These are phyloP conservation scores for Corchorus capsularis DNA, from an alignment of 345 rosid species.

Conservation along the genomic window DNA sequence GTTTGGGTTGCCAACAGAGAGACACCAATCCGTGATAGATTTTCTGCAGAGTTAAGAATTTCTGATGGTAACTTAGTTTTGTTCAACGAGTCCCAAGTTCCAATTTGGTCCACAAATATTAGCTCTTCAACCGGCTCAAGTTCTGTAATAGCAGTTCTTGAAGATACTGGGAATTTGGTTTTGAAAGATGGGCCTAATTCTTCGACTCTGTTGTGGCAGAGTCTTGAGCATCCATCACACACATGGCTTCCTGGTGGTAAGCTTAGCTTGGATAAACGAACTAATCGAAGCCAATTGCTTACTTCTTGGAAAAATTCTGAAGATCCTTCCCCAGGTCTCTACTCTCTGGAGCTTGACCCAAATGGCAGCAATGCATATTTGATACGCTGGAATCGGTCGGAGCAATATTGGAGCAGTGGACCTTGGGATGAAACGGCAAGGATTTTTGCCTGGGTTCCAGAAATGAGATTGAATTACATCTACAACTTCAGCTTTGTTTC, in stretches of 20 bases:
- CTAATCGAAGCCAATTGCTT: constrained; percentile 35
- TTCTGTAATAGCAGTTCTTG: constrained; percentile 46
- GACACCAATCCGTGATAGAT: constrained; percentile 48
- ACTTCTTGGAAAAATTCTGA: constrained; percentile 60
- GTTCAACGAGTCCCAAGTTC: constrained; percentile 46
- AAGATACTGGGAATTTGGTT: constrained; percentile 60
- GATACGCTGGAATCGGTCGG: constrained; percentile 45
- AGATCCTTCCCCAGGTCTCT: constrained; percentile 71
- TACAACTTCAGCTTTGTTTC: constrained; percentile 23
- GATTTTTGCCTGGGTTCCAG: constrained; percentile 20
- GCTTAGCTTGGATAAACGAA: constrained; percentile 44
- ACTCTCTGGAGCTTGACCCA: constrained; percentile 62
- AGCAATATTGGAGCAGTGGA: too few relatives aligned
- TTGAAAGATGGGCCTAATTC: constrained; percentile 35
- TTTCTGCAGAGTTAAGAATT: constrained; percentile 48
- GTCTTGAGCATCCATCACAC: constrained; percentile 34
- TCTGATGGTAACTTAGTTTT: constrained; percentile 63
- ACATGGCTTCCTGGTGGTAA: constrained; percentile 73
- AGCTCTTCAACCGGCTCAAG: constrained; percentile 28
- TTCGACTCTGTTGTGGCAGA: constrained; percentile 56
- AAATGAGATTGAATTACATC: constrained; percentile 22
- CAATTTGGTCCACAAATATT: constrained; percentile 62
- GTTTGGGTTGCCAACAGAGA: constrained; percentile 86
- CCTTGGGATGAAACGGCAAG: too few relatives aligned
- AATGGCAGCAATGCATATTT: constrained; percentile 50